Conservation (phyloP, 768 basidiomycete species). For the Leccinellum rugosiceps region DNA sequence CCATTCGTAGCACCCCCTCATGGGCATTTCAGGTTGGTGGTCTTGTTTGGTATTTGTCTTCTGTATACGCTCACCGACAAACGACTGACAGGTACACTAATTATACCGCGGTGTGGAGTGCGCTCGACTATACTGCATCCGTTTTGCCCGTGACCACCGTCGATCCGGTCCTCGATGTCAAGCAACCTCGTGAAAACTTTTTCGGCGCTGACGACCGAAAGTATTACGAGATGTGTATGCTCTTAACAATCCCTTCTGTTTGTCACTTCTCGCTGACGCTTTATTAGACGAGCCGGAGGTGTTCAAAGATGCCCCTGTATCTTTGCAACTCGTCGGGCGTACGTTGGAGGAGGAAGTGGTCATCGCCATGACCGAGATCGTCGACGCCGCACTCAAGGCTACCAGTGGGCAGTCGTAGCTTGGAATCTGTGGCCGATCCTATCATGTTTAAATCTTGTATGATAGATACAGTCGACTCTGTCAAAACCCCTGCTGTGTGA, state of each 20-base stretch:
- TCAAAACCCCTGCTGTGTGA: too few relatives aligned
- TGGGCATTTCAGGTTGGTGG: conserved; percentile 49
- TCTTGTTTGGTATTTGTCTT: neutral
- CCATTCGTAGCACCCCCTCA: conserved; percentile 63
- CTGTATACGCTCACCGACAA: neutral
- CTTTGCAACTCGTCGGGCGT: conserved; percentile 63
- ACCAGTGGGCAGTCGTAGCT: neutral
- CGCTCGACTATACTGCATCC: conserved; percentile 59
- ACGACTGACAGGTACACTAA: conserved; percentile 35
- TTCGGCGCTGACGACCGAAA: conserved; percentile 45
- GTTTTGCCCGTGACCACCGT: conserved; percentile 65
- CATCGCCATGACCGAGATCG: conserved; percentile 64
- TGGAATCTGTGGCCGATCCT: neutral
- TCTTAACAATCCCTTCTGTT: neutral
- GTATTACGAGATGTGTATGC: conserved; percentile 53
- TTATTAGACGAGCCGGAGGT: conserved; percentile 52
- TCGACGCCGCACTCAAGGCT: conserved; percentile 49
- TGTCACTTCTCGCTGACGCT: neutral
- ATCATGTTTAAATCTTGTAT: neutral
- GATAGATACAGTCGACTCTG: too few relatives aligned
- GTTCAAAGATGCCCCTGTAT: conserved; percentile 57
- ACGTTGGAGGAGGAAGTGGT: conserved; percentile 76
- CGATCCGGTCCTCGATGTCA: conserved; percentile 50
- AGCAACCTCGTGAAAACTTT: conserved; percentile 44
- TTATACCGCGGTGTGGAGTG: conserved; percentile 65